A percentile compares a stretch with the other conserved stretches of the same genome.
Conservation (phyloP, 257 asterid species). For the Nicotiana tomentosiformis region DNA sequence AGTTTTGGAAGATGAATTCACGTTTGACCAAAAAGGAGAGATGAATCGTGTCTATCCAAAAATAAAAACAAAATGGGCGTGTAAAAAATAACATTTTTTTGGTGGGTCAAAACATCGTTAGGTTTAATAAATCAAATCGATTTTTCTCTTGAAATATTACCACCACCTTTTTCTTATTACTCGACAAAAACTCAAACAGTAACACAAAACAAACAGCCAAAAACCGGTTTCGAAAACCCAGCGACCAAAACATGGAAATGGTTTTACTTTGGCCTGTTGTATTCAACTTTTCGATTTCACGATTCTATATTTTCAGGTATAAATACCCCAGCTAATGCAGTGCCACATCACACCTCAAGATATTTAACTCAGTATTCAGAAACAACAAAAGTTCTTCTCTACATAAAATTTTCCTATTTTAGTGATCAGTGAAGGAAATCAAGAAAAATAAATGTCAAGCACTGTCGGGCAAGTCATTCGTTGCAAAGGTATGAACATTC, state of each 20-base stretch:
- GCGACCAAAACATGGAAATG: not conserved
- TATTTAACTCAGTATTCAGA: not conserved
- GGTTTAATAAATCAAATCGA: too few species aligned
- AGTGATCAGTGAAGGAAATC: not conserved
- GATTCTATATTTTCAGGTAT: not conserved
- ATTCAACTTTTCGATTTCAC: not conserved
- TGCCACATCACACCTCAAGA: not conserved
- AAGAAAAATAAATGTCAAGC: conserved; percentile 30
- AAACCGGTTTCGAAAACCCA: not conserved
- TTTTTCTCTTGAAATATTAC: not conserved
- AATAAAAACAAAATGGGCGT: too few species aligned
- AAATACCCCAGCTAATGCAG: not conserved
- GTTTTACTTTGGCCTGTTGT: not conserved
- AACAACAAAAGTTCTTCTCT: not conserved
- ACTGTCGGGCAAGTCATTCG: conserved; percentile 55
- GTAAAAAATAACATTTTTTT: too few species aligned
- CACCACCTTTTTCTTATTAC: not conserved
- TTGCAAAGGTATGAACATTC: conserved; percentile 45
- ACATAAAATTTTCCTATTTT: not conserved
- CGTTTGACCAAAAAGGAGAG: not conserved
- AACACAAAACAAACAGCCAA: not conserved
- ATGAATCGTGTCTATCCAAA: too few species aligned
- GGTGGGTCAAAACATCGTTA: too few species aligned
- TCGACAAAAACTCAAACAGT: not conserved
- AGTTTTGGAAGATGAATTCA: not conserved